Conservation (phyloP, 139 green algal genomes). For the Tetraselmis striata region DNA sequence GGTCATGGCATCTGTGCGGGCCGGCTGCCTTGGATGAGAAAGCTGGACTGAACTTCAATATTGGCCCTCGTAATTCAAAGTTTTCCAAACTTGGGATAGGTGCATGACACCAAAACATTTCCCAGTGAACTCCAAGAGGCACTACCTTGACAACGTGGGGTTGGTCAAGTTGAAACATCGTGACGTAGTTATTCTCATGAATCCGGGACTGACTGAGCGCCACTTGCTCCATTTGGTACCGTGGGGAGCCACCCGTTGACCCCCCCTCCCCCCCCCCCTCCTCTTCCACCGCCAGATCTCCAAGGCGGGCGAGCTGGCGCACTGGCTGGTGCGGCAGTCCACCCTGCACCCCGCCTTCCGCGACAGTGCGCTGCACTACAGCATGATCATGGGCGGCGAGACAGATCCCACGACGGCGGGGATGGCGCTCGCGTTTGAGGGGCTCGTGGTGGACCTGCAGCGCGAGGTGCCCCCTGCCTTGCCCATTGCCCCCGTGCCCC, state of each 20-base stretch:
- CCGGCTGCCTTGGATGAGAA: too few species aligned
- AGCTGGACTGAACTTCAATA: too few species aligned
- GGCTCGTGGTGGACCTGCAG: constrained; percentile 33
- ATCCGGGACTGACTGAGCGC: too few species aligned
- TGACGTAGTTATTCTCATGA: too few species aligned
- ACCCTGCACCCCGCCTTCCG: constrained; percentile 44
- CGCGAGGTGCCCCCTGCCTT: constrained; percentile 24
- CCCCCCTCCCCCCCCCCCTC: neutral
- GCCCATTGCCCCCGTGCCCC: constrained; percentile 15
- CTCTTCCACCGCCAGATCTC: constrained; percentile 22
- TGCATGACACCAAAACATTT: too few species aligned
- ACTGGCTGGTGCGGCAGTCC: constrained; percentile 50
- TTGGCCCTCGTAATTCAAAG: too few species aligned
- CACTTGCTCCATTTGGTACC: too few species aligned
- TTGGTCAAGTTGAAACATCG: too few species aligned
- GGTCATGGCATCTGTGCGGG: too few species aligned
- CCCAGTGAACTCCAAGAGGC: too few species aligned
- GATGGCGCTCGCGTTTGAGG: constrained; percentile 12
- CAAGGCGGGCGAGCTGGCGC: constrained; percentile 42
- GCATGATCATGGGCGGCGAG: constrained; percentile 30
- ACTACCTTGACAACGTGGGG: too few species aligned
- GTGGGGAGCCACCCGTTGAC: neutral
- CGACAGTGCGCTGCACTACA: constrained; percentile 20
- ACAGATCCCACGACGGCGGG: constrained; percentile 37
- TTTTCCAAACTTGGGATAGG: too few species aligned